Evolutionary conservation across 768 basidiomycete genomes (phyloP).

Genomic region (Hypsizygus marmoreus): DNA sequence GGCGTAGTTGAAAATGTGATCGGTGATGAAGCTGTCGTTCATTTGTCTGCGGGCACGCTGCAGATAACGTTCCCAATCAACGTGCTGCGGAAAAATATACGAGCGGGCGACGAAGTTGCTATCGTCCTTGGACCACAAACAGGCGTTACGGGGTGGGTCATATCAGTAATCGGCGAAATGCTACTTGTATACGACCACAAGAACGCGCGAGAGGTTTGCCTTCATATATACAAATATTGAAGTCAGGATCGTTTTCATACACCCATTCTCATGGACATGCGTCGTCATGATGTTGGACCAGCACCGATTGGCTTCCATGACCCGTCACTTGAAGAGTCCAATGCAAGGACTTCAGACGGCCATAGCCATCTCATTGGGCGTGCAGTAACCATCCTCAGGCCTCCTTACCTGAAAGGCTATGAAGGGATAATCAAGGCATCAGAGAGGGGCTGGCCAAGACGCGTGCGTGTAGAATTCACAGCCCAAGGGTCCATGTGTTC

Average conservation of each 20-base stretch:
- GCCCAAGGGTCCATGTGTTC: too few relatives aligned
- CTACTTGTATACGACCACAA: neutral
- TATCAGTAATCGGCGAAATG: neutral
- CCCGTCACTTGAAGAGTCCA: neutral
- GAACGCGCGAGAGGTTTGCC: neutral
- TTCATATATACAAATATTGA: too few relatives aligned
- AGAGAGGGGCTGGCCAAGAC: too few relatives aligned
- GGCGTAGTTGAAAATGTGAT: neutral
- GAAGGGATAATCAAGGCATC: slow-evolving; percentile 1
- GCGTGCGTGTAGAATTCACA: too few relatives aligned
- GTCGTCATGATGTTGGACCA: neutral
- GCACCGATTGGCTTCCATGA: neutral
- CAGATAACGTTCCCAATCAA: neutral
- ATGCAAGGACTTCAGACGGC: neutral
- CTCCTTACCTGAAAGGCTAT: neutral
- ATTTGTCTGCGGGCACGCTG: neutral
- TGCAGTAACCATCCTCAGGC: neutral
- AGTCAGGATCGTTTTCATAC: neutral
- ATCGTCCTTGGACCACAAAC: neutral
- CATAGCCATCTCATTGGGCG: neutral
- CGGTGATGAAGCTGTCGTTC: neutral
- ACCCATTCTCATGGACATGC: neutral
- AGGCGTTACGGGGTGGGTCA: neutral
- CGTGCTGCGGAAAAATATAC: neutral
- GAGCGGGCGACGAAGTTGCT: neutral